Percentiles rank a stretch among this genome's conserved stretches.
Conservation (phyloP, 2,329 filamentous ascomycete species). For the Fusarium neocosmosporiellum region DNA sequence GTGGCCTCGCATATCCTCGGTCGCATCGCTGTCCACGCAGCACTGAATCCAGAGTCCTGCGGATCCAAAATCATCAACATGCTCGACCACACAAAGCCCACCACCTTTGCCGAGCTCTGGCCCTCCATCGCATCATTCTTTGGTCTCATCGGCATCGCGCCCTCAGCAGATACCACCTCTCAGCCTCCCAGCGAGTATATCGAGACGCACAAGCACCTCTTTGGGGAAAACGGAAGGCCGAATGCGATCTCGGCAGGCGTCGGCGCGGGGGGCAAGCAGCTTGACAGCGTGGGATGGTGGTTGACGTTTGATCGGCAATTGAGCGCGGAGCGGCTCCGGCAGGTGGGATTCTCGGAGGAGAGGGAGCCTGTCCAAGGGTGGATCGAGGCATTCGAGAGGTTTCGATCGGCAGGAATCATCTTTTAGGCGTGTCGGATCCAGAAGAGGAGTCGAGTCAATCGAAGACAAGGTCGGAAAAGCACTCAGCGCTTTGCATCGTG, state of each 20-base stretch:
- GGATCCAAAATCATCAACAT: conserved; percentile 49
- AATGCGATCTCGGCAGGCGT: conserved; percentile 47
- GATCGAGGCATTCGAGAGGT: conserved; percentile 56
- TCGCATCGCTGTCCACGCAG: conserved; percentile 45
- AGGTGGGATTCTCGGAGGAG: conserved; percentile 53
- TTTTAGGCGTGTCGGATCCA: conserved; percentile 29
- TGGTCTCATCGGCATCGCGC: conserved; percentile 43
- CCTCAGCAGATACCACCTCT: background rate
- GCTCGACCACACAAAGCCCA: conserved; percentile 43
- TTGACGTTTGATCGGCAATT: conserved; percentile 61
- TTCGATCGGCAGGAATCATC: conserved; percentile 55
- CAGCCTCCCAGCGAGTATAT: conserved; percentile 48
- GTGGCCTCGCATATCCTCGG: conserved; percentile 47
- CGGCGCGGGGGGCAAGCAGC: conserved; percentile 50
- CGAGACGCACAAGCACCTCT: conserved; percentile 43
- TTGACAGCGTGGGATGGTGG: conserved; percentile 59
- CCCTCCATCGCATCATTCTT: conserved; percentile 47
- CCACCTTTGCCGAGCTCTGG: conserved; percentile 47
- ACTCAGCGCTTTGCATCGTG: background rate
- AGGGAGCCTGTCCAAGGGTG: conserved; percentile 53
- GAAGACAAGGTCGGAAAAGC: background rate
- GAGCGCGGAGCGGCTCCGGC: conserved; percentile 53
- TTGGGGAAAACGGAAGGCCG: conserved; percentile 37
- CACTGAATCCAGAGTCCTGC: conserved; percentile 42
- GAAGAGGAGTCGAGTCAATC: background rate